Evolutionary conservation across 768 basidiomycete species (phyloP).

Genomic region (Mycena chlorophos): DNA sequence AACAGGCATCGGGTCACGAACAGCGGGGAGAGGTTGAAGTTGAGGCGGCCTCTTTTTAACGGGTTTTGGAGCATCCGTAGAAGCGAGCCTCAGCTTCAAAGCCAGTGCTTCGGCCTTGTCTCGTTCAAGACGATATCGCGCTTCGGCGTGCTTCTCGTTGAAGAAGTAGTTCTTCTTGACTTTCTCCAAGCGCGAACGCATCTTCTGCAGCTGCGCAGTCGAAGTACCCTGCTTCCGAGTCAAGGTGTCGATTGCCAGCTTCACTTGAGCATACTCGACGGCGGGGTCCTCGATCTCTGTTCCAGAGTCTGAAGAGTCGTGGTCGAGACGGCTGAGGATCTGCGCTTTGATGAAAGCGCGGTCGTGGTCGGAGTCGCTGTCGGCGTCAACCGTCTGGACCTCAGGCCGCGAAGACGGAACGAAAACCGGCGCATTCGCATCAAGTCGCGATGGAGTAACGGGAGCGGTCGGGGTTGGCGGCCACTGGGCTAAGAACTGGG

Average conservation of each 20-base stretch:
- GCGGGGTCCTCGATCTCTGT: constrained; percentile 56
- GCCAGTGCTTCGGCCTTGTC: constrained; percentile 45
- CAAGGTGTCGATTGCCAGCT: constrained; percentile 53
- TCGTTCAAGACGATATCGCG: constrained; percentile 53
- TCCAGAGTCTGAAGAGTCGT: constrained; percentile 30
- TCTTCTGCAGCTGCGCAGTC: constrained; percentile 34
- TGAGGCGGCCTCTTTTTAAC: constrained; percentile 14
- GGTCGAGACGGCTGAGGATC: constrained; percentile 22
- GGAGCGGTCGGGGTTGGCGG: constrained; percentile 17
- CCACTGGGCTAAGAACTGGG: constrained; percentile 31
- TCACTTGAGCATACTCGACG: constrained; percentile 60
- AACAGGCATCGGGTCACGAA: too few relatives aligned
- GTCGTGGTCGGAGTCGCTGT: constrained; percentile 17
- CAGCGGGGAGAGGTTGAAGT: too few relatives aligned
- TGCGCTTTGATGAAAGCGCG: constrained; percentile 22
- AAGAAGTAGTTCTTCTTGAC: constrained; percentile 69
- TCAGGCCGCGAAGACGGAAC: constrained; percentile 31
- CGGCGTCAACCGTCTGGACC: constrained; percentile 7
- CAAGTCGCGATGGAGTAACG: constrained; percentile 30
- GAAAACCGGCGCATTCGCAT: constrained; percentile 42
- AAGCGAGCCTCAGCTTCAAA: constrained; percentile 43
- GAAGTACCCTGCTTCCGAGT: constrained; percentile 32
- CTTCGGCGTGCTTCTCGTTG: constrained; percentile 64
- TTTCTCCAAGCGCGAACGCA: constrained; percentile 47
- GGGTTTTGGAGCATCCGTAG: background rate